Evolutionary conservation across 2,329 filamentous ascomycete genomes (phyloP).

Genomic region (Thelonectria rubi): DNA sequence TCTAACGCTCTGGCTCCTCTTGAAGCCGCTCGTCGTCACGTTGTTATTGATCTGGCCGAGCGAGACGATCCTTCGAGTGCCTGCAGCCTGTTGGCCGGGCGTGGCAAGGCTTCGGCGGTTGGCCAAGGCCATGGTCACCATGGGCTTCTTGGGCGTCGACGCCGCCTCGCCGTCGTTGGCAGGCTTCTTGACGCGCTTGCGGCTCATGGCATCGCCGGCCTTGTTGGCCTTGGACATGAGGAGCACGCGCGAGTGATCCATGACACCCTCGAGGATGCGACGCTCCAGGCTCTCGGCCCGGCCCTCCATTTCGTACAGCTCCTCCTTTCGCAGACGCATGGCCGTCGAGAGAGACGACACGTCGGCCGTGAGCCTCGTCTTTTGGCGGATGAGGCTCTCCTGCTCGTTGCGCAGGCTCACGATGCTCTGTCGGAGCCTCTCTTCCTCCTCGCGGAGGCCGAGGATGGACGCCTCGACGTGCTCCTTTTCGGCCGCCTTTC

Average conservation of each 20-base stretch:
- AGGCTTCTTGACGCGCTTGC: constrained; percentile 62
- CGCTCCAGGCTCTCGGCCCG: constrained; percentile 90
- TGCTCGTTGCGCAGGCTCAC: constrained; percentile 71
- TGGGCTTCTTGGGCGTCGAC: constrained; percentile 45
- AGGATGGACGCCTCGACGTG: constrained; percentile 66
- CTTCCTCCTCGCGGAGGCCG: constrained; percentile 61
- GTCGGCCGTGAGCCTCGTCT: constrained; percentile 82
- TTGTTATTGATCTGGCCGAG: constrained; percentile 90
- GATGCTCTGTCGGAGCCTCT: constrained; percentile 63
- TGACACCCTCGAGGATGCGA: constrained; percentile 91
- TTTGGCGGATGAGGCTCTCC: constrained; percentile 80
- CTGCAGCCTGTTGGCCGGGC: constrained; percentile 60
- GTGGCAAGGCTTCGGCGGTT: constrained; percentile 56
- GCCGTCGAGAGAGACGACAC: constrained; percentile 92
- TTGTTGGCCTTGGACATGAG: constrained; percentile 75
- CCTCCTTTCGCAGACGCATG: constrained; percentile 85
- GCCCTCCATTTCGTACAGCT: constrained; percentile 88
- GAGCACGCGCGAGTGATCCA: constrained; percentile 93
- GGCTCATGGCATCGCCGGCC: constrained; percentile 65
- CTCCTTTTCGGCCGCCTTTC: constrained; percentile 72
- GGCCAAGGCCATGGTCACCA: constrained; percentile 64
- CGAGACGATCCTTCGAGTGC: constrained; percentile 84
- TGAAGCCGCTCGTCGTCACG: constrained; percentile 69
- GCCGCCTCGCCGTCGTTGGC: constrained; percentile 36
- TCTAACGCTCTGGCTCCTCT: constrained; percentile 81